A percentile compares a stretch with the other conserved stretches of the same genome.
phyloP scores from a whole-genome alignment of 768 basidiomycete genomes.

The Podaxis carcinomalis region DNA sequence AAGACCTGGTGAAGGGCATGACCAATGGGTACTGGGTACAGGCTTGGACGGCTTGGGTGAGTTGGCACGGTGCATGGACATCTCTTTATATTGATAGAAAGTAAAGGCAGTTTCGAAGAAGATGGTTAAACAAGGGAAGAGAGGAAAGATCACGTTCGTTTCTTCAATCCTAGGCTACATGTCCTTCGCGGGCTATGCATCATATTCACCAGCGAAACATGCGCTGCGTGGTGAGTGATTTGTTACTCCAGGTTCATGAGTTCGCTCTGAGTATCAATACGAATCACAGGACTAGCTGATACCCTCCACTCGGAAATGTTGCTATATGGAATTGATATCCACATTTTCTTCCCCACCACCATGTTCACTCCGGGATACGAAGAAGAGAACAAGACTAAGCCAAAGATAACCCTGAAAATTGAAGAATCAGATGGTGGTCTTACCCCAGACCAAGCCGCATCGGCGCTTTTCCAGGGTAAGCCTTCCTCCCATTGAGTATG shows the following conservation, averaged over 20 bases:
- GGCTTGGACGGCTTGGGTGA: constrained; percentile 54
- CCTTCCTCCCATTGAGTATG: not conserved
- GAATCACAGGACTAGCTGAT: constrained; percentile 69
- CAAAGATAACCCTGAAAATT: constrained; percentile 67
- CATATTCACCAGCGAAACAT: constrained; percentile 82
- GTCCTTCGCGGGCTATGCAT: constrained; percentile 71
- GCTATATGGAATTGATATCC: constrained; percentile 73
- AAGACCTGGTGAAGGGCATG: constrained; percentile 48
- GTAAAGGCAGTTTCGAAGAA: constrained; percentile 64
- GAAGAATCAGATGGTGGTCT: constrained; percentile 66
- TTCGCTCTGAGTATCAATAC: not conserved
- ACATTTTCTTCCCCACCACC: constrained; percentile 79
- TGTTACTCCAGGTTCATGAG: not conserved
- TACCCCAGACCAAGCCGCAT: constrained; percentile 61
- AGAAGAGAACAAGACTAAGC: constrained; percentile 75
- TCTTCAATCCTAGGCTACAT: constrained; percentile 74
- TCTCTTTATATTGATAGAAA: not conserved
- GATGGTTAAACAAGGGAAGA: constrained; percentile 53
- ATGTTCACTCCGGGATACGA: constrained; percentile 77
- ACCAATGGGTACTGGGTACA: constrained; percentile 44
- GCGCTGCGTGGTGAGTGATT: constrained; percentile 66
- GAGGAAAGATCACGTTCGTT: constrained; percentile 70
- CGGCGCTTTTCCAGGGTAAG: constrained; percentile 54
- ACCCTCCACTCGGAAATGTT: constrained; percentile 74
- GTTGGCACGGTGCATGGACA: constrained; percentile 11